Base-by-base conservation (phyloP, 1,284 basidiomycete species). In the Microbotryum lychnidis-dioicae region DNA sequence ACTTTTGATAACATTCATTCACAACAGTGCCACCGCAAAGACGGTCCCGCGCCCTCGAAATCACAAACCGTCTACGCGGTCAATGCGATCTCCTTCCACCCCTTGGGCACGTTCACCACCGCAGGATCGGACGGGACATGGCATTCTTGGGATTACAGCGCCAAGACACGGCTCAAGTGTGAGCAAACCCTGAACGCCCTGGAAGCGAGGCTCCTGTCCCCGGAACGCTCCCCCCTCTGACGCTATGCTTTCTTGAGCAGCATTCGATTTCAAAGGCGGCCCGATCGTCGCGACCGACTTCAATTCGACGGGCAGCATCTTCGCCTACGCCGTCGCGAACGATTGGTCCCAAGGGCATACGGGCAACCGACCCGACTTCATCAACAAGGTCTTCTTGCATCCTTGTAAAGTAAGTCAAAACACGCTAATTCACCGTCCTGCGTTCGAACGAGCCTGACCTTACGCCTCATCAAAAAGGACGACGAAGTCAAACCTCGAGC, bases 101-200 rank as follows among this genome's bases (percentile, higher is more conserved):
- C 86, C 1, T 88, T 94, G 68, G 92, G 91, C 50, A 97, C 93
- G 1, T 97, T 97, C 77, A 88, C 89, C 37, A 97, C 92, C 0
- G 91, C 87, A 64, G 93, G 93, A 80, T 82, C 85, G 48, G 87
- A 90, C 68, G 87, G 88, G 4, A 86, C 84, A 1, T 84, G 89
- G 72, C 84, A 85, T 79, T 87, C 87, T 75, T 91, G 91, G 91
- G 89, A 93, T 76, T 91, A 90, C 76, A 88, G 91, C 74, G 83
- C 86, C 12, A 86, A 91, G 59, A 92, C 87, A 18, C 84, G 91
- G 54, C 80, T 97, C 73, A 93, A 91, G 77, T 84, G 90, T 91
- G 72, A 65, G 83, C 77, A 46, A 23, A 54, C 1, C 31, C 33
- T 50, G 37, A 16, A 37, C 16, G 14, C 37, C 5, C 14, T 42